Evolutionary conservation across 148 eudicot genomes (phyloP).

Genomic region (Silene uniflora): DNA sequence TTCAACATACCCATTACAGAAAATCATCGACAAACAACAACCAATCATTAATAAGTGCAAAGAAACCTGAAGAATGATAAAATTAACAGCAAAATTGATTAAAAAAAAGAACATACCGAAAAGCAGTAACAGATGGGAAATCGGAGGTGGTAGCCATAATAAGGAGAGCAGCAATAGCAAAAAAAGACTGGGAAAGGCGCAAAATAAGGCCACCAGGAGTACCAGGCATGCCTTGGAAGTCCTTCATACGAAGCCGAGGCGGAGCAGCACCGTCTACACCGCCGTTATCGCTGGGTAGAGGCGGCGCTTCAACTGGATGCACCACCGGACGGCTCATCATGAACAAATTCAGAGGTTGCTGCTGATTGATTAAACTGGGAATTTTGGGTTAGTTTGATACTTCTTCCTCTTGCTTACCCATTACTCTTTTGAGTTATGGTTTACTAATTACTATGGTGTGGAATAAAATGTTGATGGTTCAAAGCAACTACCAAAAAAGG

Average conservation of each 20-base stretch:
- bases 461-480: neutral
- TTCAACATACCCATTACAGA: neutral
- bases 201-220: constrained; percentile 54
- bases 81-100: neutral
- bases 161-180: constrained; percentile 44
- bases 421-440: neutral
- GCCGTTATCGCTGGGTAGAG: constrained; percentile 36
- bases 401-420: neutral
- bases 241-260: constrained; percentile 60
- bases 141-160: constrained; percentile 74
- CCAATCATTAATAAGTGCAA: neutral
- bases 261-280: constrained; percentile 41
- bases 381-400: too few relatives aligned
- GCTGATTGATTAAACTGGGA: neutral
- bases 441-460: neutral
- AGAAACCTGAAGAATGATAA: neutral
- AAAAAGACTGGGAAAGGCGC: constrained; percentile 55
- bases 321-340: constrained; percentile 59
- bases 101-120: constrained; percentile 37
- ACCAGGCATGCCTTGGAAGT: constrained; percentile 74
- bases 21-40: neutral
- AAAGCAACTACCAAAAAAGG: too few relatives aligned
- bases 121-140: constrained; percentile 80
- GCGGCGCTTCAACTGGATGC: constrained; percentile 76
- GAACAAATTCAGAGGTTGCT: neutral